Evolutionary conservation across 129 eudicot species (phyloP).

Genomic region (Artemisia annua): DNA sequence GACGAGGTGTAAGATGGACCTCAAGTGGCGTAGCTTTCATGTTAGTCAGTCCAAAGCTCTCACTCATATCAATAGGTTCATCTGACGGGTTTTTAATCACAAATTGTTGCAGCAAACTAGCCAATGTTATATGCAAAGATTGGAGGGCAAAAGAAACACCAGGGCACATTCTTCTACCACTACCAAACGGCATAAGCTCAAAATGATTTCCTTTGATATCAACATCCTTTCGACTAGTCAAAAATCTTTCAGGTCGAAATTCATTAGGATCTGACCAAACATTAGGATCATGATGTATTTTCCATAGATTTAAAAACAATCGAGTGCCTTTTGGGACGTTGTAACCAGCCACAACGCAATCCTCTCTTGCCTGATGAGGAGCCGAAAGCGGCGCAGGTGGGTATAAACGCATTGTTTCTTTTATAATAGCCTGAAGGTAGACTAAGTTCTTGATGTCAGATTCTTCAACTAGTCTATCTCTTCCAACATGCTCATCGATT

Average conservation of each 20-base stretch:
- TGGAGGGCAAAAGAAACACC: conserved; percentile 32
- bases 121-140: conserved; percentile 17
- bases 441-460: conserved; percentile 41
- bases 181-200: conserved; percentile 34
- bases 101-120: conserved; percentile 29
- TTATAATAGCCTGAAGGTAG: conserved; percentile 38
- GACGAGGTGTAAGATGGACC: conserved; percentile 30
- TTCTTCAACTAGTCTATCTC: conserved; percentile 34
- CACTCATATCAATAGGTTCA: conserved; percentile 31
- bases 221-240: conserved; percentile 26
- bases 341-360: conserved; percentile 42
- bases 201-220: conserved; percentile 26
- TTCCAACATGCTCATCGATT: conserved; percentile 40
- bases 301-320: conserved; percentile 35
- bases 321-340: conserved; percentile 38
- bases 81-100: background rate
- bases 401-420: conserved; percentile 38
- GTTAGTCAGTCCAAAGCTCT: conserved; percentile 23
- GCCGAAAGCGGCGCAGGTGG: conserved; percentile 37
- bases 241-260: conserved; percentile 38
- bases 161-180: conserved; percentile 41
- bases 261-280: conserved; percentile 31
- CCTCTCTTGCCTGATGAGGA: conserved; percentile 33
- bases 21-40: conserved; percentile 34
- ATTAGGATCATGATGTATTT: conserved; percentile 29